Conservation (phyloP, 2,329 filamentous ascomycete species). For the Colletotrichum spaethianum region DNA sequence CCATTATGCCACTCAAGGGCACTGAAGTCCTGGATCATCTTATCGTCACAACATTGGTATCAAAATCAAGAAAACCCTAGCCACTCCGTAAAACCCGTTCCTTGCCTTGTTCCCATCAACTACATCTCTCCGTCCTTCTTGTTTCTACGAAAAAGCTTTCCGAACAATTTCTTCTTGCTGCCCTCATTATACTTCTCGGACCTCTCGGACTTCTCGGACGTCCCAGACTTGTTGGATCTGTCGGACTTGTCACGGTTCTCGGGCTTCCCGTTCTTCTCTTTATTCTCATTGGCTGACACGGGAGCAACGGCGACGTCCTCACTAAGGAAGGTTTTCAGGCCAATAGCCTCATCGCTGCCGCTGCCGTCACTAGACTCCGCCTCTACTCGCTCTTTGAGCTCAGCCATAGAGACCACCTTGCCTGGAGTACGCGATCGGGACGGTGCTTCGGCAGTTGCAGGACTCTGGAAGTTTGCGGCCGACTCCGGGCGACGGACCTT, state of each 20-base stretch:
- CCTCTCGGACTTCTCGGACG: not conserved
- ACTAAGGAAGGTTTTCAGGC: constrained; percentile 29
- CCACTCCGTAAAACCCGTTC: too few relatives aligned
- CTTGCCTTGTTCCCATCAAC: not conserved
- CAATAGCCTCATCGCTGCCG: constrained; percentile 22
- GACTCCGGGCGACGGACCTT: not conserved
- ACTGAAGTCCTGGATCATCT: not conserved
- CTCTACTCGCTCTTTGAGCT: constrained; percentile 31
- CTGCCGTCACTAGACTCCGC: constrained; percentile 2
- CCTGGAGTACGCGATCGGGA: constrained; percentile 10
- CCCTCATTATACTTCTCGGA: not conserved
- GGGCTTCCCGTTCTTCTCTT: not conserved
- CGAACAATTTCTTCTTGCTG: constrained; percentile 35
- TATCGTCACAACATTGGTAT: constrained; percentile 1
- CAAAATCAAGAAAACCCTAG: not conserved
- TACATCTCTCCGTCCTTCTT: constrained; percentile 27
- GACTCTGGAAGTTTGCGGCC: not conserved
- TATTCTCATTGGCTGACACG: not conserved
- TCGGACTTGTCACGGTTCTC: not conserved
- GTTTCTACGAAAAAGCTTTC: constrained; percentile 23
- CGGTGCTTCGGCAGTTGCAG: not conserved
- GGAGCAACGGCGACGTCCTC: constrained; percentile 3
- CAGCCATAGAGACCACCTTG: constrained; percentile 33
- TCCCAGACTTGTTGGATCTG: too few relatives aligned
- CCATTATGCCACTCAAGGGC: too few relatives aligned